Conservation (phyloP, 345 rosid genomes). For the Balakata baccata region DNA sequence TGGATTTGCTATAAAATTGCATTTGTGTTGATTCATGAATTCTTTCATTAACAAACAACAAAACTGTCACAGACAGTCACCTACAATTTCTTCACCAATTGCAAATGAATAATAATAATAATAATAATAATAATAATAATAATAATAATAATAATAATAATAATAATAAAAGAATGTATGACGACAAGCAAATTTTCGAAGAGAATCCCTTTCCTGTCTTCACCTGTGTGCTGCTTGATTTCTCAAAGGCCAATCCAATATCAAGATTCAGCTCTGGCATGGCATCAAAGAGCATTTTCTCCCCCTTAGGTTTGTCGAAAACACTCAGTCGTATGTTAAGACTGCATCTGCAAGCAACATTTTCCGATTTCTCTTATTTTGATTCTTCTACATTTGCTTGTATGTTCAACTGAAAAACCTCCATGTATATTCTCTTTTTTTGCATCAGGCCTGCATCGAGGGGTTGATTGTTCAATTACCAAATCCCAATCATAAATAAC, state of each 20-base stretch:
- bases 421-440: not conserved
- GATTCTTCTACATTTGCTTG: conserved; percentile 16
- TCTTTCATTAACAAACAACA: conserved; percentile 15
- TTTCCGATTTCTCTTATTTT: conserved; percentile 29
- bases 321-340: conserved; percentile 5
- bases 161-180: conserved; percentile 7
- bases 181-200: conserved; percentile 18
- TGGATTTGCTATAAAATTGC: not conserved
- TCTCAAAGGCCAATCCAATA: conserved; percentile 10
- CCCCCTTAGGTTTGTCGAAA: conserved; percentile 17
- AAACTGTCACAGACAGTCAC: conserved; percentile 20
- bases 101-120: no score
- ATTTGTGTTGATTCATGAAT: conserved; percentile 13
- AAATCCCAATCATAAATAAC: not conserved
- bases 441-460: conserved; percentile 31
- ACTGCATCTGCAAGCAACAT: conserved; percentile 8
- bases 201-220: conserved; percentile 6
- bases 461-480: not conserved
- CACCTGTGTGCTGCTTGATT: conserved; percentile 1
- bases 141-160: no score
- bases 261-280: conserved; percentile 14
- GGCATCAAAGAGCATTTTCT: conserved; percentile 16
- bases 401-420: conserved; percentile 14
- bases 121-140: no score
- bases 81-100: conserved; percentile 27